Evolutionary conservation across 345 rosid species (phyloP), one percentile per base, ranked within the genome.

Genomic region (Melastoma malabathricum): DNA sequence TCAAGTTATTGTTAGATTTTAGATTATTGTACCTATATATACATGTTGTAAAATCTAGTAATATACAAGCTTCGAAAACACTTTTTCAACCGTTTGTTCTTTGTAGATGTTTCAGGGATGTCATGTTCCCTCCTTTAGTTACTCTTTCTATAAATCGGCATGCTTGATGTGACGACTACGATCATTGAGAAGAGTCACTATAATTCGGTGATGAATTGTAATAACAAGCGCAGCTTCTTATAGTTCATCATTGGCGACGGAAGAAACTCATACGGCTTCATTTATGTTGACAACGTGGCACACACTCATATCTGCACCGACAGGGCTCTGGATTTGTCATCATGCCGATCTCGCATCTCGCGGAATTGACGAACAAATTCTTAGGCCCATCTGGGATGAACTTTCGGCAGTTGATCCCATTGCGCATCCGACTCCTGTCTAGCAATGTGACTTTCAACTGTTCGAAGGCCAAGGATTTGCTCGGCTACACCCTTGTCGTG

Each of bases 201-300:
- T 31, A 31, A 31, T 31, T 31, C 10, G 4, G 25, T 22, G 25
- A 22, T 4, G 4, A 22, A 2, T 22, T 22, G 25, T 22, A 22
- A 22, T 22, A 22, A 22, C 25, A 22, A 22, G 25, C 25, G 25
- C 38, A 5, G 38, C 38, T 31, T 31, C 38, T 34, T 34, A 31
- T 77, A 90, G 98, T 86, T 84, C 77, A 82, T 90, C 47, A 80
- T 90, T 52, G 98, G 98, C 52, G 84, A 90, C 27, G 98, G 98
- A 51, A 80, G 72, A 56, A 90, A 90, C 44, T 20, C 75, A 31
- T 80, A 76, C 20, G 98, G 86, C 67, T 84, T 86, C 70, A 86
- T 96, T 45, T 86, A 76, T 56, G 98, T 84, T 50, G 96, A 82
- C 70, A 90, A 90, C 74, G 96, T 86, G 69, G 96, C 92, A 48